Percentiles rank a stretch among this genome's conserved stretches.
Evolutionary conservation across 305 asterid species (phyloP).

Genomic region (Fraxinus nigra): DNA sequence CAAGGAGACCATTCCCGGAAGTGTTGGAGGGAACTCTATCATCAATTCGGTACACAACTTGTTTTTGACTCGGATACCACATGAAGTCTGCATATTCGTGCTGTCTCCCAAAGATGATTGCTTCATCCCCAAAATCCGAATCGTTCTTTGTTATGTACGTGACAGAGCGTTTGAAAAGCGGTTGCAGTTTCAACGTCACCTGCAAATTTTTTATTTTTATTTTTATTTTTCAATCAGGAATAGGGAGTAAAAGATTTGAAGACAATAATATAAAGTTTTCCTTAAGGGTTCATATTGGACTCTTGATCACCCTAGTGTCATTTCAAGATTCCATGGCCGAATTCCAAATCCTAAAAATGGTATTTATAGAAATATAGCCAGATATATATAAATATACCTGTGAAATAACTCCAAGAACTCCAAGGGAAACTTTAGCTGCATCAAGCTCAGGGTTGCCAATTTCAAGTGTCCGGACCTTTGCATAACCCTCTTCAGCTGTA

Average conservation of each 20-base stretch:
- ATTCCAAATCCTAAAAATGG: too few relatives aligned
- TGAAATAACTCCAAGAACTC: conserved; percentile 53
- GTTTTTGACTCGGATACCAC: conserved; percentile 63
- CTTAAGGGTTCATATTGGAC: too few relatives aligned
- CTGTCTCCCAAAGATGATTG: conserved; percentile 32
- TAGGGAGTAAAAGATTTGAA: too few relatives aligned
- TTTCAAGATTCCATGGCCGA: too few relatives aligned
- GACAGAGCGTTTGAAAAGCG: conserved; percentile 54
- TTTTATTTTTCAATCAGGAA: too few relatives aligned
- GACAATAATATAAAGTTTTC: too few relatives aligned
- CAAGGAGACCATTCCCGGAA: conserved; percentile 38
- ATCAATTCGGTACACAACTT: conserved; percentile 46
- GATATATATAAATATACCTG: conserved; percentile 27
- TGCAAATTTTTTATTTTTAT: too few relatives aligned
- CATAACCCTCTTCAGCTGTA: conserved; percentile 29
- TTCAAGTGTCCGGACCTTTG: conserved; percentile 29
- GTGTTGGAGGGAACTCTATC: conserved; percentile 43
- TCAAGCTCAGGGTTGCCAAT: conserved; percentile 36
- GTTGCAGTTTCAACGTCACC: conserved; percentile 57
- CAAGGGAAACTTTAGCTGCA: conserved; percentile 49
- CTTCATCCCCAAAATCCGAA: conserved; percentile 41
- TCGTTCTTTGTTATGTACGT: conserved; percentile 35
- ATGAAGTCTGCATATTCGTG: conserved; percentile 65
- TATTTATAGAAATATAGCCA: not conserved
- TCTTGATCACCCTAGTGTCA: too few relatives aligned